Base-by-base conservation (phyloP, 352 stramenopile genomes). In the Globisporangium acanthophoron region DNA sequence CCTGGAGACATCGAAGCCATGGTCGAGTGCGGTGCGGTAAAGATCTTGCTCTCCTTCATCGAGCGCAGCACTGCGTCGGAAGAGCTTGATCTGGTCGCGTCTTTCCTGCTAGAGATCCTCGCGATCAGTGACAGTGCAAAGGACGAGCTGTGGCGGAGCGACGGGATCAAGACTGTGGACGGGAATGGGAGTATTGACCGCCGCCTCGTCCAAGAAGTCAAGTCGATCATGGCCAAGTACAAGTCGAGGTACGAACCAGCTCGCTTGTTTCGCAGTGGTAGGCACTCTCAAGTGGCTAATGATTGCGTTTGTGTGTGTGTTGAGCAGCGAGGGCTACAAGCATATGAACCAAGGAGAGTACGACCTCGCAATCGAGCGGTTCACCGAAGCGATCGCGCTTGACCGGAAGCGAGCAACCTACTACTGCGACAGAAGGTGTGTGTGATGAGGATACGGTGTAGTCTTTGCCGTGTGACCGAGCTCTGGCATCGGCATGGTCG, bases 261-360 rank as follows among this genome's bases (percentile, higher is more conserved):
- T 43, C 4, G 5, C 27, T 27, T 37, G 3, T 53, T 6, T 37
- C 7, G 20, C 15, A 8, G n/a, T 43, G 20, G 3, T 3, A n/a
- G 4, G 5, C 15, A n/a, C 1, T 16, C 1, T 16, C 21, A 35
- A 20, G 18, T 33, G 24, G 24, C 55, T 27, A 15, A 12, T 29
- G 43, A 5, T 24, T 16, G 15, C 43, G 3, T 12, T 61, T 15
- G 16, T 33, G 18, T 40, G 18, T 47, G 13, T 20, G 35, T 49
- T 45, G 40, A 13, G 15, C 57, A 91, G 73, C 21, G 89, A 98
- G 76, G 94, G 94, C 39, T 96, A 97, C 63, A 80, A 78, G 41
- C 92, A 92, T 65, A 90, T 98, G 52, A 94, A 97, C 63, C 65
- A 79, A 29, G 86, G 88, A 12, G 82, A 97, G 58, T 97, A 94